These are phyloP conservation scores for Ogataea haglerorum DNA, from an alignment of 805 yeast species.

Conservation along the genomic window DNA sequence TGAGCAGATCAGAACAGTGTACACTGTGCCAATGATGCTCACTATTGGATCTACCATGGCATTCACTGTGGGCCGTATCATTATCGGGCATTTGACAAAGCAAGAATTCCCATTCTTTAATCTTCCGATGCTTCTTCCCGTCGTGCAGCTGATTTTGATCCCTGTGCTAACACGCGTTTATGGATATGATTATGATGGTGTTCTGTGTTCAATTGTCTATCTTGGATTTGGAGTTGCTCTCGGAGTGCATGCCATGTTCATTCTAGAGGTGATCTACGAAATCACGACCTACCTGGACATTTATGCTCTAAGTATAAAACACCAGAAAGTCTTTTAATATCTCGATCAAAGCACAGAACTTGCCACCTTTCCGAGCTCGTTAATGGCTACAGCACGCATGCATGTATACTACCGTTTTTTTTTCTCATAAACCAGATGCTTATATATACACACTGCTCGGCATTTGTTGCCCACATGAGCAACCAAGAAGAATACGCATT, in stretches of 20 bases:
- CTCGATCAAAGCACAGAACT: neutral
- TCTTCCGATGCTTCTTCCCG: conserved; percentile 67
- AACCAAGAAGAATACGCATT: neutral
- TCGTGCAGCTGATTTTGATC: conserved; percentile 41
- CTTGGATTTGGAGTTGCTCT: conserved; percentile 63
- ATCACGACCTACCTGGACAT: conserved; percentile 81
- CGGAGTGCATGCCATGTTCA: conserved; percentile 67
- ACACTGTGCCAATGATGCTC: conserved; percentile 55
- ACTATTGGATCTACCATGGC: conserved; percentile 78
- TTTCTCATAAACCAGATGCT: conserved; percentile 4
- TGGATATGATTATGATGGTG: conserved; percentile 37
- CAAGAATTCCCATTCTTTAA: conserved; percentile 74
- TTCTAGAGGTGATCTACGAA: conserved; percentile 73
- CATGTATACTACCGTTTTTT: neutral
- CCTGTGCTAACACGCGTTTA: conserved; percentile 35
- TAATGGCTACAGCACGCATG: neutral
- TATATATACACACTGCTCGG: conserved; percentile 12
- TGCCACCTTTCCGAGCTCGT: neutral
- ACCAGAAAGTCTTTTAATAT: conserved; percentile 48
- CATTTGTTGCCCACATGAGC: conserved; percentile 1
- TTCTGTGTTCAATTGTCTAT: conserved; percentile 56
- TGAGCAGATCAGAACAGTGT: conserved; percentile 46
- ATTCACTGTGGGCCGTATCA: conserved; percentile 85
- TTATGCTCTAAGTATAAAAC: conserved; percentile 79
- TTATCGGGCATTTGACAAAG: conserved; percentile 77